Percentiles rank a stretch among this genome's conserved stretches.
These are phyloP conservation scores for Alternaria consortialis DNA, from an alignment of 2,329 filamentous ascomycete species.

Conservation along the genomic window DNA sequence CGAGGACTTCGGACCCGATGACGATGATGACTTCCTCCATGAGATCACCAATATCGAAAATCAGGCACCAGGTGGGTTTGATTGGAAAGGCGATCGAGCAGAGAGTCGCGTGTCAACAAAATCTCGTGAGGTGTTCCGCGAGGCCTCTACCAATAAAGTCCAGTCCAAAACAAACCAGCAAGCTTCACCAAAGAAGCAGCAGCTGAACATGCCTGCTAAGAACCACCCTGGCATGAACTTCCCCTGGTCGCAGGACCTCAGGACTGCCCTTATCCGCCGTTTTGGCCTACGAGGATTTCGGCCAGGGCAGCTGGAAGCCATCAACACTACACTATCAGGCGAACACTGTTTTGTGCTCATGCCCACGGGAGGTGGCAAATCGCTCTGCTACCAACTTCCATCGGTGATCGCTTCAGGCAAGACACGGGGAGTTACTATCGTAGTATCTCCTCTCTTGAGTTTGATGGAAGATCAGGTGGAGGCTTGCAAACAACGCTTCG, in stretches of 20 bases:
- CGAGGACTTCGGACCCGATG: conserved; percentile 39
- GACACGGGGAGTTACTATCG: conserved; percentile 87
- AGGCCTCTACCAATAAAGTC: conserved; percentile 36
- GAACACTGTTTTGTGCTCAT: conserved; percentile 95
- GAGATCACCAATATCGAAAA: conserved; percentile 56
- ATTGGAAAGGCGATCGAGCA: conserved; percentile 42
- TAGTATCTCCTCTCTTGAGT: conserved; percentile 93
- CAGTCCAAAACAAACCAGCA: conserved; percentile 27
- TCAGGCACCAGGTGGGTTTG: conserved; percentile 35
- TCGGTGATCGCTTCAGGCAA: conserved; percentile 82
- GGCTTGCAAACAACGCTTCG: conserved; percentile 74
- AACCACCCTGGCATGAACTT: conserved; percentile 54
- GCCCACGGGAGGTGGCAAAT: conserved; percentile 97
- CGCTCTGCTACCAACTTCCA: conserved; percentile 93
- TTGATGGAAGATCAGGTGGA: conserved; percentile 95
- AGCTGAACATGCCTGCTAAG: conserved; percentile 37
- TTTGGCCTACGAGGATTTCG: conserved; percentile 90
- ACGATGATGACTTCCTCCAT: conserved; percentile 51
- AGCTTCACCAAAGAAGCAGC: conserved; percentile 41
- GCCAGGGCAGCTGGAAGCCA: conserved; percentile 90
- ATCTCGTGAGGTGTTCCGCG: conserved; percentile 42
- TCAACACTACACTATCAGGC: conserved; percentile 88
- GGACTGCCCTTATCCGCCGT: conserved; percentile 77
- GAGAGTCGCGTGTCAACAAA: conserved; percentile 21
- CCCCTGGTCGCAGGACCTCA: conserved; percentile 88